phyloP scores from a whole-genome alignment of 805 yeast genomes.

The Lachancea waltii region DNA sequence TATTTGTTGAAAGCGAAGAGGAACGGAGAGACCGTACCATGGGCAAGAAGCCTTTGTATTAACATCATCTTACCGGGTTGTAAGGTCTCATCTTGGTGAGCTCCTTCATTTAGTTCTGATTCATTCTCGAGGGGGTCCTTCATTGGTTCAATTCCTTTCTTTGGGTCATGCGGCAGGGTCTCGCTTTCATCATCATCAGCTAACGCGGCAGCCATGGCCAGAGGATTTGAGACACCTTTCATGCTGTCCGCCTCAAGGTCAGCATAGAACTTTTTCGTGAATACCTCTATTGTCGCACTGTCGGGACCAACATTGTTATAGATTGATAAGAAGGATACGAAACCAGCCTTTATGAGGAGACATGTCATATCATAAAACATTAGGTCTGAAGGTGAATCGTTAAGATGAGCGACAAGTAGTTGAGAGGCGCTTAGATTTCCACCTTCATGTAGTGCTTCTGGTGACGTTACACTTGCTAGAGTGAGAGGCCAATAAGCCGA shows the following conservation, averaged over 20 bases:
- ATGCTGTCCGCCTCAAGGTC: slow-evolving; percentile 50
- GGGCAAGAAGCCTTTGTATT: slow-evolving; percentile 46
- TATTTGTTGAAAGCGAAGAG: slow-evolving; percentile 50
- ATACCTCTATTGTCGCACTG: slow-evolving; percentile 39
- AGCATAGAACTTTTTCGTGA: slow-evolving; percentile 41
- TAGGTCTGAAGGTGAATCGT: slow-evolving; percentile 10
- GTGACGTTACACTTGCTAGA: slow-evolving; percentile 28
- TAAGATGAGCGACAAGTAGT: slow-evolving; percentile 43
- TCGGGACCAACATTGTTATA: slow-evolving; percentile 52
- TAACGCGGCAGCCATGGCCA: slow-evolving; percentile 84
- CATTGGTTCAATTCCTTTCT: slow-evolving; percentile 4
- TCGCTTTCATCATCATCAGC: slow-evolving; percentile 50
- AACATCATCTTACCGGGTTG: slow-evolving; percentile 38
- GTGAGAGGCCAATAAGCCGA: slow-evolving; percentile 57
- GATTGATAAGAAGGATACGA: slow-evolving; percentile 56
- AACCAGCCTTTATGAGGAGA: slow-evolving; percentile 59
- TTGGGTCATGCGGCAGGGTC: slow-evolving; percentile 1
- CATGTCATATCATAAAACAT: slow-evolving; percentile 41
- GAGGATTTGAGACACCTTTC: slow-evolving; percentile 64
- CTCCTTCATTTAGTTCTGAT: slow-evolving; percentile 18
- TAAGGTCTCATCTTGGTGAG: slow-evolving; percentile 9
- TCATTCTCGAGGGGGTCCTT: slow-evolving; percentile 6
- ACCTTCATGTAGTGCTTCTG: slow-evolving; percentile 38
- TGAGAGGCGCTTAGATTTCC: slow-evolving; percentile 53
- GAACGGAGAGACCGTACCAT: slow-evolving; percentile 59